Percentiles rank a stretch among this genome's conserved stretches.
Conservation (phyloP, 78 protist species). For the Dictyostelium firmibasis region DNA sequence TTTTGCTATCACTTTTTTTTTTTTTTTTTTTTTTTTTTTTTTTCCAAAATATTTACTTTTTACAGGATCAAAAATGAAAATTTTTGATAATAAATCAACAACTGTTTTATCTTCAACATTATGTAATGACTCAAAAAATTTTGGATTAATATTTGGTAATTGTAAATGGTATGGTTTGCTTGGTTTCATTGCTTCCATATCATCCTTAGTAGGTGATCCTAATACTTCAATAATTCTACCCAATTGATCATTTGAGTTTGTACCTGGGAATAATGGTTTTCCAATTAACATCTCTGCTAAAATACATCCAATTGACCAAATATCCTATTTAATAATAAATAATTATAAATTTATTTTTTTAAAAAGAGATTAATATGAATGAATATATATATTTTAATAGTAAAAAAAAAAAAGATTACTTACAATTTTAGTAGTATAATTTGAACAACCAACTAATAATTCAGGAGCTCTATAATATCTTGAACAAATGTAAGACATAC, state of each 20-base stretch:
- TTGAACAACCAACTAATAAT: slow-evolving; percentile 98
- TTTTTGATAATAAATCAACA: slow-evolving; percentile 89
- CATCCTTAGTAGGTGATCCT: slow-evolving; percentile 94
- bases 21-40: not conserved
- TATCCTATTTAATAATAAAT: slow-evolving; percentile 61
- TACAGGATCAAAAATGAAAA: slow-evolving; percentile 95
- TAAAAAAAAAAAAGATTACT: not conserved
- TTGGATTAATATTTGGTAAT: slow-evolving; percentile 65
- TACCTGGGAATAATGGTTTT: slow-evolving; percentile 97
- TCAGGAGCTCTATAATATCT: slow-evolving; percentile 99
- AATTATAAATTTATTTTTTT: not conserved
- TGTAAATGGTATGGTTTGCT: slow-evolving; percentile 89
- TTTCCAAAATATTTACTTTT: slow-evolving; percentile 75
- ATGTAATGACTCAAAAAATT: slow-evolving; percentile 29
- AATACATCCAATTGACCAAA: slow-evolving; percentile 96
- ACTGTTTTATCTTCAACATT: slow-evolving; percentile 86
- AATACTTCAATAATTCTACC: slow-evolving; percentile 98
- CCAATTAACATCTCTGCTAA: slow-evolving; percentile 96
- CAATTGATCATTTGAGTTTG: slow-evolving; percentile 96
- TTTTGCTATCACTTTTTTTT: not conserved
- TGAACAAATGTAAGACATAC: slow-evolving; percentile 99
- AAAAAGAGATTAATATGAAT: not conserved
- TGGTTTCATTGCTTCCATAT: slow-evolving; percentile 96
- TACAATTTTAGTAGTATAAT: slow-evolving; percentile 93
- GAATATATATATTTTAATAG: not conserved